Evolutionary conservation across 2,329 filamentous ascomycete genomes (phyloP).

Genomic region (Phyllosticta ampelicida): DNA sequence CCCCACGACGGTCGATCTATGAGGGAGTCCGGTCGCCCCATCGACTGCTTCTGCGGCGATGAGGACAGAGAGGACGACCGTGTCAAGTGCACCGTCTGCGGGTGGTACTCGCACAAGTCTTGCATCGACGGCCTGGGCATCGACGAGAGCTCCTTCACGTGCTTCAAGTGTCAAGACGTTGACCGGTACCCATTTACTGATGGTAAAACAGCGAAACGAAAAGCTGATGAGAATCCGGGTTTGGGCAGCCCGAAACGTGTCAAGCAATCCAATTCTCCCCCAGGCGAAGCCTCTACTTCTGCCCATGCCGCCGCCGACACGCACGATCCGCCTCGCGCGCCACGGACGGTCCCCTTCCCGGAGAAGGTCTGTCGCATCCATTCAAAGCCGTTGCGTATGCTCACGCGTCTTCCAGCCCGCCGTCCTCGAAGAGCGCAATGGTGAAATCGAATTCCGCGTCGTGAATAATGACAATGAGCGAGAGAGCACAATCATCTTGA

Average conservation of each 20-base stretch:
- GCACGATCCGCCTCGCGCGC: slow-evolving; percentile 31
- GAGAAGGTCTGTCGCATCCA: slow-evolving; percentile 54
- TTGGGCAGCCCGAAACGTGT: slow-evolving; percentile 51
- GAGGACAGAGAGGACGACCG: slow-evolving; percentile 4
- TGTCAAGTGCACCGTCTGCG: neutral
- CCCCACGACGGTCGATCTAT: slow-evolving; percentile 8
- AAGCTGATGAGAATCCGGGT: slow-evolving; percentile 57
- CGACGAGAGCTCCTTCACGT: neutral
- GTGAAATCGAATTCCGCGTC: slow-evolving; percentile 92
- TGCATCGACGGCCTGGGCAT: neutral
- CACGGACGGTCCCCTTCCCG: slow-evolving; percentile 69
- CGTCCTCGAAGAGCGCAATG: slow-evolving; percentile 84
- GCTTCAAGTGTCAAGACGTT: neutral
- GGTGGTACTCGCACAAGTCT: neutral
- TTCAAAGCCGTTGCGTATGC: slow-evolving; percentile 7
- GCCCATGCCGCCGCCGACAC: slow-evolving; percentile 28
- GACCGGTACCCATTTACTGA: neutral
- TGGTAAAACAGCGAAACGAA: slow-evolving; percentile 49
- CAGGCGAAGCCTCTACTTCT: slow-evolving; percentile 26
- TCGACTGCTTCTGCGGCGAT: slow-evolving; percentile 12
- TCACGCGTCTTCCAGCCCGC: slow-evolving; percentile 50
- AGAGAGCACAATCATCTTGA: slow-evolving; percentile 87
- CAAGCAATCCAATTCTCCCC: slow-evolving; percentile 16
- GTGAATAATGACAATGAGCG: slow-evolving; percentile 91
- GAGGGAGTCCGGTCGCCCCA: slow-evolving; percentile 1